A percentile compares a stretch with the other conserved stretches of the same genome.
Conservation (phyloP, 202 grass and related monocot species). For the Elaeis oleifera region DNA sequence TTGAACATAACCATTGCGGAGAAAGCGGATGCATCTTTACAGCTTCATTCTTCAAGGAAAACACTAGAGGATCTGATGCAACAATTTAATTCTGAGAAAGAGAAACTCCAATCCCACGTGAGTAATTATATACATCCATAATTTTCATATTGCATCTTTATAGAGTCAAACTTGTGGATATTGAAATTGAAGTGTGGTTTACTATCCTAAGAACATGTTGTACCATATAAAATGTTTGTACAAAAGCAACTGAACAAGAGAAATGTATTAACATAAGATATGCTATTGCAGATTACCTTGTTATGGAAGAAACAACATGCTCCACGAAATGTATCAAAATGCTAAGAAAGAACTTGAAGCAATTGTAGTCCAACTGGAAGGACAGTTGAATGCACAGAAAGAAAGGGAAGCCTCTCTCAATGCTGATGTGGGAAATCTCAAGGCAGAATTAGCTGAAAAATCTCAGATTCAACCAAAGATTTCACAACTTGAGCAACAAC, state of each 20-base stretch:
- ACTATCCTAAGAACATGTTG: too few species aligned
- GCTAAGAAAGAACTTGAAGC: conserved; percentile 21
- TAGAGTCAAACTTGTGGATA: too few species aligned
- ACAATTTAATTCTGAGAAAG: conserved; percentile 27
- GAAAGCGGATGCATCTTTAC: conserved; percentile 44
- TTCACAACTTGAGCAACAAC: conserved; percentile 74
- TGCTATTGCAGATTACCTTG: conserved; percentile 36
- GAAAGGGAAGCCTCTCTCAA: conserved; percentile 1
- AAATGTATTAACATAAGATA: too few species aligned
- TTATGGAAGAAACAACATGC: conserved; percentile 56
- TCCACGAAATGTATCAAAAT: conserved; percentile 46
- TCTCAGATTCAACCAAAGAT: conserved; percentile 27
- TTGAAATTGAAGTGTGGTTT: too few species aligned
- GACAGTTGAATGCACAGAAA: neutral
- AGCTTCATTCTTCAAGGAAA: conserved; percentile 40
- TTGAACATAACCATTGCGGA: conserved; percentile 45
- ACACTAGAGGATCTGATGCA: conserved; percentile 52
- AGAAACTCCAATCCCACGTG: conserved; percentile 68
- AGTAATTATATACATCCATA: conserved; percentile 19
- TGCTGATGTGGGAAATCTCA: conserved; percentile 7
- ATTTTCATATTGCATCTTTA: conserved; percentile 3
- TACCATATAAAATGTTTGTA: too few species aligned
- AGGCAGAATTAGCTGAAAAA: neutral
- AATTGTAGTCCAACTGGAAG: neutral
- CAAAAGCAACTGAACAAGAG: too few species aligned